Base-by-base conservation (phyloP, 2,329 filamentous ascomycete species). In the Annulohypoxylon truncatum region DNA sequence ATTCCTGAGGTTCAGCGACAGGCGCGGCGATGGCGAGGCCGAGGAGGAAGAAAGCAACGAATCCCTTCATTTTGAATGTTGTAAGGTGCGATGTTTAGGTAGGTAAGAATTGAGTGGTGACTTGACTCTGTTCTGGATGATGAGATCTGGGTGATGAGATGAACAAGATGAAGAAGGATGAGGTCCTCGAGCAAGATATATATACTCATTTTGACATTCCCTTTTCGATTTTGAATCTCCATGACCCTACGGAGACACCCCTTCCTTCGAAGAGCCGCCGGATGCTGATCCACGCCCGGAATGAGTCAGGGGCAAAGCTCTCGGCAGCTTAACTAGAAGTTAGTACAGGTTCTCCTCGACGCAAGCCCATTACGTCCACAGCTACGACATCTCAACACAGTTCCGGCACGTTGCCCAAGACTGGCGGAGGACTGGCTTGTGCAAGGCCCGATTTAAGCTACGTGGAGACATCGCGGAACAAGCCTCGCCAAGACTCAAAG, bases 401-500 rank as follows among this genome's bases (percentile, higher is more conserved):
- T 33, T 40, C 38, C 33, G 28, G 18, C 20, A 46, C 46, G 38
- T 54, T 62, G 53, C 10, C 26, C 20, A 29, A 62, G 28, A 28
- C 46, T 42, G 57, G 13, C 33, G 40, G 29, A 38, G 33, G 22
- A 31, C 48, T 57, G 20, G 42, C 35, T 5, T 29, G 44, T 48
- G 40, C 9, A 51, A 64, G 47, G 7, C n/a, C 48, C 46, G 62
- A n/a, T 35, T 48, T 57, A 53, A 28, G 46, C 53, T 62, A 48
- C 56, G 38, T 42, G 57, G 64, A 55, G 20, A 67, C 61, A 66
- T 64, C 56, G 53, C 35, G 35, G 60, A 61, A 61, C 48, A 64
- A 61, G 63, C 63, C 66, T 64, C 61, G 60, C 64, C 63, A 69
- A 69, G 63, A 24, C 63, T 56, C 26, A 52, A 66, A 60, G 24